phyloP scores from a whole-genome alignment of 805 yeast species.

The Sugiyamaella chiloensis region DNA sequence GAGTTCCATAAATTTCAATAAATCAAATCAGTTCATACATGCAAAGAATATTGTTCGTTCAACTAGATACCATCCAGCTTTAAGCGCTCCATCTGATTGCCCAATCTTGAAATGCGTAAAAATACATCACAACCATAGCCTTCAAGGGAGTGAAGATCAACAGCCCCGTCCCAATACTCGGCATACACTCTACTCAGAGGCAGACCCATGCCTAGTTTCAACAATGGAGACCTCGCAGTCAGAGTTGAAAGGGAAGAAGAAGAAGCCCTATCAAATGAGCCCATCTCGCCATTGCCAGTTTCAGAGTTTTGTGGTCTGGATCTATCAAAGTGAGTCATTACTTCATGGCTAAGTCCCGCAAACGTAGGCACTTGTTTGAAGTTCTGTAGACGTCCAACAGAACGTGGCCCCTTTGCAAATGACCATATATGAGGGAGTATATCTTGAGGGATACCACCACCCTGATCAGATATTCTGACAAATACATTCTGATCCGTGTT shows the following conservation, averaged over 20 bases:
- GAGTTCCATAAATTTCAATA: not conserved
- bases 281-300: conserved; percentile 55
- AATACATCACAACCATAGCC: conserved; percentile 93
- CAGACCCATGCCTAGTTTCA: conserved; percentile 79
- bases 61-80: conserved; percentile 68
- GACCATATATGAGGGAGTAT: conserved; percentile 74
- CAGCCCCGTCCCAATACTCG: conserved; percentile 94
- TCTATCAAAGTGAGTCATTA: conserved; percentile 20
- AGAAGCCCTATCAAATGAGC: conserved; percentile 23
- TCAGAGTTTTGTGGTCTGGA: conserved; percentile 20
- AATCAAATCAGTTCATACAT: not conserved
- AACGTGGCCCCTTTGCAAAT: conserved; percentile 51
- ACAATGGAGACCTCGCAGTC: conserved; percentile 68
- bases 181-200: conserved; percentile 93
- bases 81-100: conserved; percentile 57
- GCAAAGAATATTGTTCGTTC: not conserved
- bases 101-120: conserved; percentile 73
- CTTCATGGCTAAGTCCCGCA: conserved; percentile 32
- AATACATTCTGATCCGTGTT: conserved; percentile 63
- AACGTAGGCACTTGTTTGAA: conserved; percentile 32
- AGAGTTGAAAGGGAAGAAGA: conserved; percentile 58
- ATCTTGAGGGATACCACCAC: conserved; percentile 75
- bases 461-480: conserved; percentile 81
- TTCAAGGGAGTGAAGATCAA: conserved; percentile 76
- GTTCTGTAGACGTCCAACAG: conserved; percentile 28